Evolutionary conservation across 805 yeast species (phyloP).

Genomic region (Kodamaea sagamina): DNA sequence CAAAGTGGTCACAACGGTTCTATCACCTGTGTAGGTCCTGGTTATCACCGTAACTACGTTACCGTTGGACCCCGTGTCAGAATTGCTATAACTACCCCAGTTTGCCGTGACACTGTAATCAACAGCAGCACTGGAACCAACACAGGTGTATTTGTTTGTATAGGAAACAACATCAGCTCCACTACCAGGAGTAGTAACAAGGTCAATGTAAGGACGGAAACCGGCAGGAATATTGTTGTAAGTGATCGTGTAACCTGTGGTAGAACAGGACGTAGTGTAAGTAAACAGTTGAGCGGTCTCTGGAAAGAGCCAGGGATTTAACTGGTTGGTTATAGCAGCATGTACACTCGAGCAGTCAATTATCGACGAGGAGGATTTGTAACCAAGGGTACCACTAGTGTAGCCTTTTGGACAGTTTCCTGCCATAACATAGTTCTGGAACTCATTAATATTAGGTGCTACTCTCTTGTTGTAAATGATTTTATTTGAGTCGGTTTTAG

Average conservation of each 20-base stretch:
- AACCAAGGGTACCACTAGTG: slow-evolving; percentile 24
- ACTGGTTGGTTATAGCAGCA: slow-evolving; percentile 16
- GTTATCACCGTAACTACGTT: slow-evolving; percentile 10
- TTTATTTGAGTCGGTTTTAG: background rate
- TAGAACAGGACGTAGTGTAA: slow-evolving; percentile 10
- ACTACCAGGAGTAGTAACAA: background rate
- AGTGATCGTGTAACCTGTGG: background rate
- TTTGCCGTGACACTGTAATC: background rate
- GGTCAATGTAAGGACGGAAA: slow-evolving; percentile 21
- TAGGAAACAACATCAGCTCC: slow-evolving; percentile 5
- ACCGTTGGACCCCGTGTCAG: slow-evolving; percentile 10
- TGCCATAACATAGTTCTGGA: slow-evolving; percentile 15
- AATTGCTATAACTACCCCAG: slow-evolving; percentile 8
- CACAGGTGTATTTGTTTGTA: slow-evolving; percentile 19
- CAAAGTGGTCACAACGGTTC: slow-evolving; percentile 10
- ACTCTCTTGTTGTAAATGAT: background rate
- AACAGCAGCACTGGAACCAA: slow-evolving; percentile 7
- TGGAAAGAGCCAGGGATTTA: slow-evolving; percentile 11
- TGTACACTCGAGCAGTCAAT: slow-evolving; percentile 27
- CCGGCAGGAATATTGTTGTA: slow-evolving; percentile 31
- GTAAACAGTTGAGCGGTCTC: slow-evolving; percentile 3
- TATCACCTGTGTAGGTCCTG: slow-evolving; percentile 12
- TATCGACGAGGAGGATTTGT: slow-evolving; percentile 14
- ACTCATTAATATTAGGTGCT: slow-evolving; percentile 3
- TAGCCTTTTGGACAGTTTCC: slow-evolving; percentile 26